Evolutionary conservation across 2,329 filamentous ascomycete genomes (phyloP).

Genomic region (Coniochaeta hoffmannii): DNA sequence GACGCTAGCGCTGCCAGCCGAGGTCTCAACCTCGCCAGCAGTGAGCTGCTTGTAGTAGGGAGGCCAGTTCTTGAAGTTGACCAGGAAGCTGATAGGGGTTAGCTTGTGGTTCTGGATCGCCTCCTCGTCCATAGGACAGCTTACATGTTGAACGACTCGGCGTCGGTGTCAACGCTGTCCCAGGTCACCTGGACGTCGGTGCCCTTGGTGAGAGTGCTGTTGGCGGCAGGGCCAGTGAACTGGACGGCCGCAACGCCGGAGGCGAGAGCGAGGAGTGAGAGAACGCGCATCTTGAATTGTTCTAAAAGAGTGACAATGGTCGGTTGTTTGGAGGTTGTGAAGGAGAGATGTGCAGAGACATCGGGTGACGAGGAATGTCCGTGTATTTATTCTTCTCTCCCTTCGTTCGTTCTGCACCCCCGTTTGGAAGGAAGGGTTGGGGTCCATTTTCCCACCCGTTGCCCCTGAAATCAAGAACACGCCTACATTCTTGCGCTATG

Average conservation of each 20-base stretch:
- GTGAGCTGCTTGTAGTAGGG: constrained; percentile 24
- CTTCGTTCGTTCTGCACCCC: not conserved
- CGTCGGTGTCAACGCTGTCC: constrained; percentile 32
- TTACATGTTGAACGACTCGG: constrained; percentile 25
- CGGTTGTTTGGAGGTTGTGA: not conserved
- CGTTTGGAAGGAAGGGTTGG: not conserved
- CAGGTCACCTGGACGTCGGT: constrained; percentile 24
- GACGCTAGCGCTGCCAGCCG: constrained; percentile 22
- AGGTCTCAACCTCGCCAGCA: constrained; percentile 27
- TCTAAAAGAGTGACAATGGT: constrained; percentile 3
- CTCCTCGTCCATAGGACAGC: not conserved
- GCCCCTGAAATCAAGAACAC: not conserved
- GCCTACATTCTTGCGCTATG: not conserved
- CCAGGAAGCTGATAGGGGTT: constrained; percentile 21
- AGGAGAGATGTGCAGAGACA: not conserved
- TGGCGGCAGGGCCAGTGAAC: constrained; percentile 22
- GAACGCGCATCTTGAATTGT: constrained; percentile 17
- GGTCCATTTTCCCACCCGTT: not conserved
- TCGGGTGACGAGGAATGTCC: not conserved
- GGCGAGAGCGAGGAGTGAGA: constrained; percentile 19
- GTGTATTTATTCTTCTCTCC: constrained; percentile 2
- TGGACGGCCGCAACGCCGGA: constrained; percentile 23
- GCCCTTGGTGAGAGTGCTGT: constrained; percentile 29
- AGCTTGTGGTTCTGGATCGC: not conserved
- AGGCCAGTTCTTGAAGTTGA: constrained; percentile 37